phyloP scores from a whole-genome alignment of 257 asterid species.

The Nicotiana knightiana region DNA sequence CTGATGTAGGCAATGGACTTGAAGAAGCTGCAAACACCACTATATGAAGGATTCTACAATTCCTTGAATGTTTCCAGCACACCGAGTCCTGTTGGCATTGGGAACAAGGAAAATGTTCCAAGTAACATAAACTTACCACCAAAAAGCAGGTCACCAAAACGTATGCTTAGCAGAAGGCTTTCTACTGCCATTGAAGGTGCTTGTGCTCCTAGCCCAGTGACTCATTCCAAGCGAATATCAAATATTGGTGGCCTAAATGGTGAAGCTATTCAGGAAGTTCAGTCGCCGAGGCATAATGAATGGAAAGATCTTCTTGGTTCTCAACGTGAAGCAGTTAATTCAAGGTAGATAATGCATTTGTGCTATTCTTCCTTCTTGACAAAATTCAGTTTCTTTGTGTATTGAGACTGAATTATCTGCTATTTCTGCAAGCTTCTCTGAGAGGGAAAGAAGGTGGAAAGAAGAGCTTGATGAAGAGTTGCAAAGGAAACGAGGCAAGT shows the following conservation, averaged over 20 bases:
- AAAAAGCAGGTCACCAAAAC: constrained; percentile 82
- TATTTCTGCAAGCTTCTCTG: constrained; percentile 48
- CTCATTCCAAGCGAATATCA: constrained; percentile 62
- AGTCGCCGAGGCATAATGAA: constrained; percentile 26
- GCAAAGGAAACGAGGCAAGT: constrained; percentile 80
- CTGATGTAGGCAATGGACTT: constrained; percentile 71
- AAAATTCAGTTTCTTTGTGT: neutral
- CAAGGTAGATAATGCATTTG: constrained; percentile 40
- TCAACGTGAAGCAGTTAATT: constrained; percentile 60
- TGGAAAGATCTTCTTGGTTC: constrained; percentile 44
- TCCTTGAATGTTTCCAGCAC: constrained; percentile 63
- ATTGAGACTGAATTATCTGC: constrained; percentile 18
- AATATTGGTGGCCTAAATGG: constrained; percentile 44
- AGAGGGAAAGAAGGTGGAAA: constrained; percentile 88
- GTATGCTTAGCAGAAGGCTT: constrained; percentile 56
- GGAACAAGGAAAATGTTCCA: constrained; percentile 75
- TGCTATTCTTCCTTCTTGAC: neutral
- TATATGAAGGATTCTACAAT: constrained; percentile 78
- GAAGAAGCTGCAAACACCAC: constrained; percentile 89
- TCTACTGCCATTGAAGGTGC: constrained; percentile 67
- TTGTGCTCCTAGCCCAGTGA: constrained; percentile 57
- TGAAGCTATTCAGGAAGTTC: constrained; percentile 49
- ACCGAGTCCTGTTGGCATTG: constrained; percentile 45
- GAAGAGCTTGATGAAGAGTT: constrained; percentile 97
- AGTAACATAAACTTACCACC: constrained; percentile 80